phyloP scores from a whole-genome alignment of 306 rosid species.

The Biancaea sappan region DNA sequence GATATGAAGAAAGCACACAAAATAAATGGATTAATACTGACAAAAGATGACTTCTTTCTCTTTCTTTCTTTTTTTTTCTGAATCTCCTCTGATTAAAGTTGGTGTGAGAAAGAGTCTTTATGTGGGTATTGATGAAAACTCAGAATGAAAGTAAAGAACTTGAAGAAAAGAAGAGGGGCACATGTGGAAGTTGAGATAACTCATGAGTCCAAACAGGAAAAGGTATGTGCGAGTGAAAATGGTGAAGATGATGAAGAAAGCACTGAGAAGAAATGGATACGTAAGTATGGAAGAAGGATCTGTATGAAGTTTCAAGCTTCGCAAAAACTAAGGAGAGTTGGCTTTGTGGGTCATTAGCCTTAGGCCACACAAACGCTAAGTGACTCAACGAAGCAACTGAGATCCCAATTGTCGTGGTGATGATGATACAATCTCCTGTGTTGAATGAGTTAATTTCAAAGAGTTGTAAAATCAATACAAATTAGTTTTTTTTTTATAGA shows the following conservation, averaged over 20 bases:
- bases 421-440: not conserved
- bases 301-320: not conserved
- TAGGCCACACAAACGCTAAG: too few relatives aligned
- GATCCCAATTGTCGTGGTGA: not conserved
- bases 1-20: not conserved
- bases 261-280: not conserved
- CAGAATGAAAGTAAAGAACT: not conserved
- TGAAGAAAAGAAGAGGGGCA: not conserved
- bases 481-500: too few relatives aligned
- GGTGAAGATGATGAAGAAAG: not conserved
- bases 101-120: too few relatives aligned
- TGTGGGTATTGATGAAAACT: not conserved
- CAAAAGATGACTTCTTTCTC: too few relatives aligned
- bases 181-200: not conserved
- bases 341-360: not conserved
- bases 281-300: not conserved
- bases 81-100: too few relatives aligned
- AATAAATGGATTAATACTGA: too few relatives aligned
- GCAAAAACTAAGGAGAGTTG: not conserved
- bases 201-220: not conserved
- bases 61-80: slow-evolving; percentile 6
- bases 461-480: too few relatives aligned
- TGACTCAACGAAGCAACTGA: not conserved
- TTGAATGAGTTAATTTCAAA: too few relatives aligned
- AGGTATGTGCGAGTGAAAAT: not conserved